Base-by-base conservation (phyloP, 495 filamentous ascomycete species). In the Neurospora africana region DNA sequence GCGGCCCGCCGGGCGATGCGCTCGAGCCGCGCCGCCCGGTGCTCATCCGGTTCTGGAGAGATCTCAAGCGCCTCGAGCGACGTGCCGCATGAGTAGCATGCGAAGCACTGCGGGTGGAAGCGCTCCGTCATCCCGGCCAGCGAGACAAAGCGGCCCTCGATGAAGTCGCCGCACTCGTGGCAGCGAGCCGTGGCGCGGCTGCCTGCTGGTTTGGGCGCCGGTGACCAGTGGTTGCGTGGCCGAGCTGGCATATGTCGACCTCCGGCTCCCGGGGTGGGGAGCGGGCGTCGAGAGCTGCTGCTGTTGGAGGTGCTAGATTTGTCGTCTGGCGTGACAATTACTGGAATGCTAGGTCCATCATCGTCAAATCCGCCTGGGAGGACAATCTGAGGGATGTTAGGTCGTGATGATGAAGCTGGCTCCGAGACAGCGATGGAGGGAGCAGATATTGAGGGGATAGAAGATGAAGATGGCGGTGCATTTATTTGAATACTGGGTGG, bases 81-180 rank as follows among this genome's bases (percentile, higher is more conserved):
- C 5, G 94, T 95, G 61, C 91, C 88, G 82, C 95, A 99, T 73
- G 93, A 87, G 81, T 92, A 91, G 82, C 95, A 99, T 23, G 87
- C 84, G 82, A 99, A 98, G 81, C 95, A 99, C 72, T 92, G 89
- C 1, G 96, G 93, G 77, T 99, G 95, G 81, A 98, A 98, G 36
- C 94, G 91, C 76, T 87, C 85, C 17, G 81, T 75, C 43, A 81
- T 80, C 2, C 87, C 87, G 5, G 90, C 90, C 15, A 97, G 90
- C 21, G 90, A 93, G 27, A 99, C 91, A 74, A 97, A 92, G 70
- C 94, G 93, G 15, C 95, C 95, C 68, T 95, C 88, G 77, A 98
- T 98, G 1, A 92, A 88, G 37, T 90, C 82, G 19, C 89, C 86
- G 79, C 95, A 99, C 75, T 93, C 89, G 61, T 93, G 90, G 79